Base-by-base conservation (phyloP, 2,329 filamentous ascomycete genomes). In the Ophidiomyces ophidiicola region DNA sequence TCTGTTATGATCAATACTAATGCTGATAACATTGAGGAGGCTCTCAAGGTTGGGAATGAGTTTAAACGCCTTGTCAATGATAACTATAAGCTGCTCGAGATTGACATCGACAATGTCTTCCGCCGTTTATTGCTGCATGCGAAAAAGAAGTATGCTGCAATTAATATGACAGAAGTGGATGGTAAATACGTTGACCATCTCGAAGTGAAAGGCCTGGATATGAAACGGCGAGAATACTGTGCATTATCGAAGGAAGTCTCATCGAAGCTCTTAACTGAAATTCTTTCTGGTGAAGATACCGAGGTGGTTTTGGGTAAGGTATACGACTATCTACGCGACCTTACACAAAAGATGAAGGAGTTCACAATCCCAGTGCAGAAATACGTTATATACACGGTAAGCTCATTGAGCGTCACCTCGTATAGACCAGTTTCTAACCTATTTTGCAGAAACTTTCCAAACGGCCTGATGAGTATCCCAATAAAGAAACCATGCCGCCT, bases 1-100 rank as follows among this genome's bases (percentile, higher is more conserved):
- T 98, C 90, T 6, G 90, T 98, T 63, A 98, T 98, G 90, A 96
- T 98, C 68, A 98, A 98, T 56, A 93, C 90, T 47, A 96, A 96
- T 55, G 86, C 90, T 40, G 84, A 94, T 61, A 93, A 82, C 49
- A 82, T 96, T 20, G 77, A 82, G 21, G 86, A 93, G 53, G 90
- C 90, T 1, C 67, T 94, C 51, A 87, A 82, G 55, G 82, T 98
- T 36, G 92, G 90, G 42, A 79, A 85, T 31, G 85, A 96, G 46
- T 96, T 98, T 71, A 96, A 94, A 65, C 80, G 78, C 52, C 76
- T 84, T 17, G 90, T 98, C 63, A 98, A 98, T 56, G 84, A 94
- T 51, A 78, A 81, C 46, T 98, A 98, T 61, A 82, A 72, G 53
- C 72, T 94, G 36, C 71, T 98, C 10, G 92, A 98, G 59, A 98